Conservation (phyloP, 2,329 filamentous ascomycete species). For the Incumbomyces lentus region DNA sequence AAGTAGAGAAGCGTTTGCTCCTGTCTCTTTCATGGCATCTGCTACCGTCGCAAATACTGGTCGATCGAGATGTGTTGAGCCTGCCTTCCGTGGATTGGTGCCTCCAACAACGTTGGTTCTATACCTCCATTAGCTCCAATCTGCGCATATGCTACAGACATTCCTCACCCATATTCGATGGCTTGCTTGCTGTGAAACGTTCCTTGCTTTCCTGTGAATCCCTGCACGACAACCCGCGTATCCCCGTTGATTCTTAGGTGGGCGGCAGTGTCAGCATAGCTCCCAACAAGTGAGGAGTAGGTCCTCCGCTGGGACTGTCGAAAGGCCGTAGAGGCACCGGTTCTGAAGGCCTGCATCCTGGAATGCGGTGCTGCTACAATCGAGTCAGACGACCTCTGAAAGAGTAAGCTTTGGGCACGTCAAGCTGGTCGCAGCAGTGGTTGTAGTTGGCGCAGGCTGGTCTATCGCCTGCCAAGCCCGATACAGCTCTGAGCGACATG, state of each 20-base stretch:
- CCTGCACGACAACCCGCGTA: slow-evolving; percentile 93
- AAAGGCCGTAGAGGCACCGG: slow-evolving; percentile 60
- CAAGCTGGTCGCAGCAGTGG: too few relatives aligned
- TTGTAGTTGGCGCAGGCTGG: too few relatives aligned
- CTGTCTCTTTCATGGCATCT: slow-evolving; percentile 81
- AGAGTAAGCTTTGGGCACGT: too few relatives aligned
- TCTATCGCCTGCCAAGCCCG: too few relatives aligned
- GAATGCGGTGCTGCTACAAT: neutral
- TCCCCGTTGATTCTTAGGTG: slow-evolving; percentile 90
- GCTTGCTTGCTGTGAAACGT: slow-evolving; percentile 68
- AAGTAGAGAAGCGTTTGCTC: slow-evolving; percentile 70
- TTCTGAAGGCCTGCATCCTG: slow-evolving; percentile 74
- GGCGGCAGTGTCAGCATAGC: slow-evolving; percentile 59
- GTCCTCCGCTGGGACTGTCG: slow-evolving; percentile 56
- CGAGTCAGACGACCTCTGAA: too few relatives aligned
- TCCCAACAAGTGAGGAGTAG: slow-evolving; percentile 62
- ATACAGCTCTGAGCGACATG: too few relatives aligned
- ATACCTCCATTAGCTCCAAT: slow-evolving; percentile 31
- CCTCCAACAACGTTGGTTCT: slow-evolving; percentile 96
- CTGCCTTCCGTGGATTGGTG: slow-evolving; percentile 98
- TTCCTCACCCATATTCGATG: slow-evolving; percentile 80
- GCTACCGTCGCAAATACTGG: slow-evolving; percentile 86
- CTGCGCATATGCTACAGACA: slow-evolving; percentile 9
- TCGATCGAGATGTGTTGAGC: slow-evolving; percentile 74
- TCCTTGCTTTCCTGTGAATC: slow-evolving; percentile 95